Evolutionary conservation across 225 moss, liverwort and hornwort species (phyloP).

Genomic region (Sphagnum contortum): DNA sequence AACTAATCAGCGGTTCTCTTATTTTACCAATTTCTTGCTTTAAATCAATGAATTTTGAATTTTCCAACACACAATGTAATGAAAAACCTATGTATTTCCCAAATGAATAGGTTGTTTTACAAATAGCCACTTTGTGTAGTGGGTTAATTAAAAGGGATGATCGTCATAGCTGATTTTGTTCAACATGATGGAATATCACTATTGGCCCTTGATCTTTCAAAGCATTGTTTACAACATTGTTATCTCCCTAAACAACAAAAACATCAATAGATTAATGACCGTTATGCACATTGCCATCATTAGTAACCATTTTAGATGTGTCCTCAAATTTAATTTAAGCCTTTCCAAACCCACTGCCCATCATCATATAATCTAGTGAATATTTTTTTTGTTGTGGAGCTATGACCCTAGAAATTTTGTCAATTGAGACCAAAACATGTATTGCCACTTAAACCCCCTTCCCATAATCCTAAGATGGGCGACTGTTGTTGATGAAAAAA

Average conservation of each 20-base stretch:
- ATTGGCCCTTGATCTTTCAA: background rate
- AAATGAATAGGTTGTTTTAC: no score
- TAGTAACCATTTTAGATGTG: constrained; percentile 11
- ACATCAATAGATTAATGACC: background rate
- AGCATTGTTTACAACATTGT: background rate
- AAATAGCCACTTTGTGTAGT: no score
- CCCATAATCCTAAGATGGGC: constrained; percentile 87
- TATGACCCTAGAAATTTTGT: constrained; percentile 10
- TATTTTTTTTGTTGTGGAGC: constrained; percentile 57
- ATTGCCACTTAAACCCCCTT: constrained; percentile 78
- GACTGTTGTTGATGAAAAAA: constrained; percentile 45
- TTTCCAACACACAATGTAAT: no score
- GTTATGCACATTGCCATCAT: constrained; percentile 4
- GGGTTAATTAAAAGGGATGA: no score
- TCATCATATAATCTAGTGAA: constrained; percentile 50
- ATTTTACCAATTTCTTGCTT: no score
- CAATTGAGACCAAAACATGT: constrained; percentile 38
- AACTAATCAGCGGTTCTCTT: no score
- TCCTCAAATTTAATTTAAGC: constrained; percentile 65
- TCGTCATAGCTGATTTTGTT: no score
- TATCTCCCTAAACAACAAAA: background rate
- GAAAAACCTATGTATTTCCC: no score
- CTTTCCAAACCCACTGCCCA: constrained; percentile 52
- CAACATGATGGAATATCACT: background rate
- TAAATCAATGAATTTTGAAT: no score